Base-by-base conservation (phyloP, 495 filamentous ascomycete species). In the Tricharina praecox region DNA sequence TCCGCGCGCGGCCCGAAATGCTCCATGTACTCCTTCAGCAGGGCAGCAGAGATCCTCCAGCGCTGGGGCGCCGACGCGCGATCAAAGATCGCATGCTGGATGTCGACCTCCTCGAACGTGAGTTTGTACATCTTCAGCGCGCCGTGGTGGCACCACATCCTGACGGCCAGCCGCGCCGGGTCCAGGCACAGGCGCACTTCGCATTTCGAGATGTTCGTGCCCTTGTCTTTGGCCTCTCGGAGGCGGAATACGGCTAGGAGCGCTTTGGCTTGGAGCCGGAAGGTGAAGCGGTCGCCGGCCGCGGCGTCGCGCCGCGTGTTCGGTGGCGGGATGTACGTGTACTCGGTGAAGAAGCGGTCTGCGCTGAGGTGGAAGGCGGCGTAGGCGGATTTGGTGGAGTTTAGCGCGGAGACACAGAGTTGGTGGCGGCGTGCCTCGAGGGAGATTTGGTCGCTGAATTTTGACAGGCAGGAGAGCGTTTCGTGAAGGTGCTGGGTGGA, bases 381-480 rank as follows among this genome's bases (percentile, higher is more conserved):
- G 65, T 94, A 94, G 33, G 85, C 85, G 18, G 90, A 92, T 59
- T 92, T 93, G 13, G 86, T 84, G n/a, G 78, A 73, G 64, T 96
- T 97, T 32, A 97, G 68, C 2, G 83, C 77, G 26, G 82, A 86
- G 41, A 97, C 60, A 16, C 78, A 72, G 37, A 95, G 75, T 82
- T 93, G 50, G 41, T 56, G 53, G 10, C 23, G 50, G 24, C 39
- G 39, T 5, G 86, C 86, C 64, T 96, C 90, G 32, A 97, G 69
- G 23, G 78, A 81, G 8, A 96, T 81, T 35, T 75, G 77, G 51
- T 97, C 90, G 60, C 81, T 84, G 69, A 96, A 96, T 66, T 90
- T 96, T 39, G 77, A 71, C 23, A 97, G 73, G 62, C 90, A 95
- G 42, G 75, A 64, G n/a, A 97, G 70, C 8, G 75, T 71, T 62